Base-by-base conservation (phyloP, 352 stramenopile species). In the Pythium vanterpoolii region DNA sequence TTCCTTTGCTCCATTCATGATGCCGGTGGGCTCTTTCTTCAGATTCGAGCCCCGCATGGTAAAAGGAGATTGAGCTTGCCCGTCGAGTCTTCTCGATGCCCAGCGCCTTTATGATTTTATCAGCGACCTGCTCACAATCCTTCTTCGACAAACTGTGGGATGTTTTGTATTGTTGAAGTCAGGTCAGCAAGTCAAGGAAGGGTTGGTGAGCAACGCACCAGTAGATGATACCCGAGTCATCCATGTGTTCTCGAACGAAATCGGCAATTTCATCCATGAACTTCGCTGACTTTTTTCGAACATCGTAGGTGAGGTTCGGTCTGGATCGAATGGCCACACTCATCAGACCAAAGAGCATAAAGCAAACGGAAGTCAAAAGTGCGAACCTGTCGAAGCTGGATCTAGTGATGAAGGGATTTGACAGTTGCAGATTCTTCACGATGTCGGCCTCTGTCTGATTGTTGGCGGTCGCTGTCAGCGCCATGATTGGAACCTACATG, bases 151-250 rank as follows among this genome's bases (percentile, higher is more conserved):
- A 67, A 64, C 85, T 95, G 59, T 3, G 27, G n/a, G 38, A 19
- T 39, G n/a, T 28, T 46, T 46, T 16, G n/a, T 28, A 28, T 46
- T 10, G n/a, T 19, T 4, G 1, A 5, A 46, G 27, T 46, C 21
- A 46, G n/a, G 6, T 27, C 9, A 42, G 34, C 14, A 42, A 18
- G 34, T 0, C 18, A 8, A 18, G 19, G 34, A 42, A n/a, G 5
- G 19, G 14, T 42, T 16, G 5, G 21, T 19, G 18, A 21, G 31
- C 6, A 24, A 48, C 44, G 14, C 40, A 93, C 86, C 86, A 95
- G 43, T 95, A 95, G 40, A 95, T 95, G 60, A 95, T 95, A 40
- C 86, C 86, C 13, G 86, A 95, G 58, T 95, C 84, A 43, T 94
- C 83, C n/a, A 83, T 87, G 56, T 90, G 84, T 19, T 90, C 68